A percentile compares a stretch with the other conserved stretches of the same genome.
Evolutionary conservation across 108 stramenopile genomes (phyloP).

Genomic region (Poteriospumella lacustris): DNA sequence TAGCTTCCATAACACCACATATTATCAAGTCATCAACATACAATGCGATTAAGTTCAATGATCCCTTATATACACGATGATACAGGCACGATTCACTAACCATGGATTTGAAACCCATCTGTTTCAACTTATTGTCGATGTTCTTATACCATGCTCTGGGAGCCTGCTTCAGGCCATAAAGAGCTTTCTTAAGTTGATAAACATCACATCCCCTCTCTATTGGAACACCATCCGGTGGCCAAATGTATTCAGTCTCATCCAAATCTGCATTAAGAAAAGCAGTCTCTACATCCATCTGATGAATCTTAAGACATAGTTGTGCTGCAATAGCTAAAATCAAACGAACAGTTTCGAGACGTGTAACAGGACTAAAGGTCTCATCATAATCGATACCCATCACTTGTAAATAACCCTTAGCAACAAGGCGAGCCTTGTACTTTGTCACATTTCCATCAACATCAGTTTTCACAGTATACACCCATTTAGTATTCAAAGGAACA

Average conservation of each 20-base stretch:
- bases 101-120: not conserved
- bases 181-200: slow-evolving; percentile 14
- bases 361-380: slow-evolving; percentile 26
- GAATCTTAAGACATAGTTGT: not conserved
- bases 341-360: slow-evolving; percentile 11
- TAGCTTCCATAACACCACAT: not conserved
- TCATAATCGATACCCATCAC: slow-evolving; percentile 11
- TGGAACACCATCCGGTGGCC: slow-evolving; percentile 1
- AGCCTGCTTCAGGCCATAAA: slow-evolving; percentile 33
- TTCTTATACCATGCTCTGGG: slow-evolving; percentile 2
- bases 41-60: slow-evolving; percentile 2
- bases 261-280: slow-evolving; percentile 26
- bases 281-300: slow-evolving; percentile 18
- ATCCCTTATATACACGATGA: not conserved
- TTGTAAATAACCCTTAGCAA: slow-evolving; percentile 28
- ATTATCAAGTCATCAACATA: slow-evolving; percentile 30
- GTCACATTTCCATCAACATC: slow-evolving; percentile 21
- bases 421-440: slow-evolving; percentile 14
- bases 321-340: slow-evolving; percentile 1
- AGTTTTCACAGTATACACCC: slow-evolving; percentile 26
- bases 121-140: not conserved
- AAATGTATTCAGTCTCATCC: slow-evolving; percentile 10
- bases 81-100: slow-evolving; percentile 16
- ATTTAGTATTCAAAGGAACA: slow-evolving; percentile 1
- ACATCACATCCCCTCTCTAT: not conserved